Percentiles rank a stretch among this genome's conserved stretches.
Evolutionary conservation across 805 yeast genomes (phyloP).

Genomic region (Candida ficus): DNA sequence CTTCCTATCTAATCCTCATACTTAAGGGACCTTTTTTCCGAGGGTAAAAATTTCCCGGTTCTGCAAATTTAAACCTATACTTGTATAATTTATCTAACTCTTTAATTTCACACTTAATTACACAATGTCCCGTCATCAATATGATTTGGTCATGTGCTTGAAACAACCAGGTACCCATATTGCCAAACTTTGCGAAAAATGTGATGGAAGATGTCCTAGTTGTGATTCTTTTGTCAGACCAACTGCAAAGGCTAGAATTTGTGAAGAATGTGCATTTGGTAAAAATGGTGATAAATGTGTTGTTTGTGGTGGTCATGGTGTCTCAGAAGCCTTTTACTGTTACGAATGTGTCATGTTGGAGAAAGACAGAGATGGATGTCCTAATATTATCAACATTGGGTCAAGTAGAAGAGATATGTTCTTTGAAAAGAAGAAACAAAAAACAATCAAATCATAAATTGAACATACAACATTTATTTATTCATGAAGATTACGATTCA

Average conservation of each 20-base stretch:
- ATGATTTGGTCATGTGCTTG: slow-evolving; percentile 77
- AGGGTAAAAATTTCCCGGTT: too few species aligned
- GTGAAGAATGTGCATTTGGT: slow-evolving; percentile 84
- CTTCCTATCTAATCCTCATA: too few species aligned
- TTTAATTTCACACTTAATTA: too few species aligned
- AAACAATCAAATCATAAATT: slow-evolving; percentile 9
- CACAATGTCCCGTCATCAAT: slow-evolving; percentile 82
- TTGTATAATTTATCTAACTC: not conserved
- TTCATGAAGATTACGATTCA: too few species aligned
- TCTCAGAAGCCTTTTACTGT: slow-evolving; percentile 75
- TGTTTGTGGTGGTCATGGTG: slow-evolving; percentile 67
- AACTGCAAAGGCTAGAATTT: slow-evolving; percentile 57
- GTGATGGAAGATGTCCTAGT: slow-evolving; percentile 89
- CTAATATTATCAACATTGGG: slow-evolving; percentile 76
- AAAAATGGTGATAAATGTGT: slow-evolving; percentile 61
- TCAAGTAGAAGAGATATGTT: slow-evolving; percentile 63
- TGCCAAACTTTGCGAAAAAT: slow-evolving; percentile 74
- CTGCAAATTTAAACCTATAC: too few species aligned
- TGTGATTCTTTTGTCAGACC: slow-evolving; percentile 86
- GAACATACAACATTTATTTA: too few species aligned
- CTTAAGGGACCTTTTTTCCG: too few species aligned
- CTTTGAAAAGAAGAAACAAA: slow-evolving; percentile 47
- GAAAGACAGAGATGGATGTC: slow-evolving; percentile 89
- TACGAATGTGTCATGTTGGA: slow-evolving; percentile 77
- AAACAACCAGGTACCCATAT: slow-evolving; percentile 73